Evolutionary conservation across 148 eudicot species (phyloP).

Genomic region (Chenopodium suecicum): DNA sequence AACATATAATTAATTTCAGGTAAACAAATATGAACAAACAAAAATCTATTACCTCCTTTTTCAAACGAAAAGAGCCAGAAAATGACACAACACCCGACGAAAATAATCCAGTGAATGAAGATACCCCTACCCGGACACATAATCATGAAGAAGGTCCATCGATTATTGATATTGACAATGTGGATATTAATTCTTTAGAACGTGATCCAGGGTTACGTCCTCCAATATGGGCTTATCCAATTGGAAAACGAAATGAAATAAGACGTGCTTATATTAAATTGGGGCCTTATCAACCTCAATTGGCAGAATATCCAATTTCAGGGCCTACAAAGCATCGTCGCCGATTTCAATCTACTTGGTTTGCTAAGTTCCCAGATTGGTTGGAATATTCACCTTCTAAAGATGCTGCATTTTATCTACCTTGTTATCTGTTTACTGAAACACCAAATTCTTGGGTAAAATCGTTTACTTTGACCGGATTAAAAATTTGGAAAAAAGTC

Average conservation of each 20-base stretch:
- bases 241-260: not conserved
- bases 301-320: not conserved
- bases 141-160: too few species aligned
- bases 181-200: not conserved
- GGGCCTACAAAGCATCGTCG: too few species aligned
- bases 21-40: too few species aligned
- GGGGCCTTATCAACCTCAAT: conserved; percentile 3
- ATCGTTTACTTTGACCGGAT: not conserved
- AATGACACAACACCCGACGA: too few species aligned
- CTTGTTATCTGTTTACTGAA: not conserved
- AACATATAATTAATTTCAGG: too few species aligned
- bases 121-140: too few species aligned
- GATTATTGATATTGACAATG: not conserved
- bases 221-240: not conserved
- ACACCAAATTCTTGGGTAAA: not conserved
- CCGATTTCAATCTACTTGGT: too few species aligned
- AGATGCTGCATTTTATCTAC: conserved; percentile 9
- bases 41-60: too few species aligned
- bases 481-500: not conserved
- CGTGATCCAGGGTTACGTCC: conserved; percentile 2
- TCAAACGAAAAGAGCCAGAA: too few species aligned
- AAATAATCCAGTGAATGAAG: too few species aligned
- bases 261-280: not conserved
- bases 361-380: not conserved
- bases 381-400: conserved; percentile 1